phyloP scores from a whole-genome alignment of 106 monocot genomes.

The Apostasia ramifera region DNA sequence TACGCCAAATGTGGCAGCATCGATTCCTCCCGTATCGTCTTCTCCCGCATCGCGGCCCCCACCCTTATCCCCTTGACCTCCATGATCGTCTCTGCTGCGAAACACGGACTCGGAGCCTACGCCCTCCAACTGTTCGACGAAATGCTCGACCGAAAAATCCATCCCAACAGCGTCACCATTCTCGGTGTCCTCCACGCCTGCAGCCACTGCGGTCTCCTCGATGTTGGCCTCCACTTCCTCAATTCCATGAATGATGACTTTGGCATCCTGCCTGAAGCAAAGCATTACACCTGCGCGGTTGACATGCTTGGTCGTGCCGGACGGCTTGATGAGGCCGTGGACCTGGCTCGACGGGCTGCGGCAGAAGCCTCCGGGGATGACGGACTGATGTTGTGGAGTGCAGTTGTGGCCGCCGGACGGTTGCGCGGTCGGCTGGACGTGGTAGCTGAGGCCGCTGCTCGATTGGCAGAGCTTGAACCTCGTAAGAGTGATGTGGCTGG shows the following conservation, averaged over 20 bases:
- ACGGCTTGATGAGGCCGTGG: slow-evolving; percentile 54
- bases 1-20: slow-evolving; percentile 77
- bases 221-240: slow-evolving; percentile 46
- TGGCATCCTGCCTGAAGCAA: slow-evolving; percentile 36
- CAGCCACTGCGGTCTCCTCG: slow-evolving; percentile 63
- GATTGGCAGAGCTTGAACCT: slow-evolving; percentile 28
- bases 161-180: slow-evolving; percentile 63
- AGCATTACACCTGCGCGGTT: slow-evolving; percentile 76
- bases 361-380: slow-evolving; percentile 29
- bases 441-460: slow-evolving; percentile 33
- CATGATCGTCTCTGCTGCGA: slow-evolving; percentile 61
- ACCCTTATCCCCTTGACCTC: slow-evolving; percentile 54
- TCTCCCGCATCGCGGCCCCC: slow-evolving; percentile 30
- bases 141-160: slow-evolving; percentile 42
- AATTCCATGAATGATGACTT: slow-evolving; percentile 38
- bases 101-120: slow-evolving; percentile 31
- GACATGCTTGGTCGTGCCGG: slow-evolving; percentile 92
- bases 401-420: slow-evolving; percentile 45
- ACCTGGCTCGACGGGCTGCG: slow-evolving; percentile 24
- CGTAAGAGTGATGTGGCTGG: slow-evolving; percentile 45
- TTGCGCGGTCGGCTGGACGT: slow-evolving; percentile 45
- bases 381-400: slow-evolving; percentile 67
- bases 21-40: slow-evolving; percentile 48
- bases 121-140: slow-evolving; percentile 45
- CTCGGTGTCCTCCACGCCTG: slow-evolving; percentile 78